Base-by-base conservation (phyloP, 2,329 filamentous ascomycete species). In the Fusarium sp. region DNA sequence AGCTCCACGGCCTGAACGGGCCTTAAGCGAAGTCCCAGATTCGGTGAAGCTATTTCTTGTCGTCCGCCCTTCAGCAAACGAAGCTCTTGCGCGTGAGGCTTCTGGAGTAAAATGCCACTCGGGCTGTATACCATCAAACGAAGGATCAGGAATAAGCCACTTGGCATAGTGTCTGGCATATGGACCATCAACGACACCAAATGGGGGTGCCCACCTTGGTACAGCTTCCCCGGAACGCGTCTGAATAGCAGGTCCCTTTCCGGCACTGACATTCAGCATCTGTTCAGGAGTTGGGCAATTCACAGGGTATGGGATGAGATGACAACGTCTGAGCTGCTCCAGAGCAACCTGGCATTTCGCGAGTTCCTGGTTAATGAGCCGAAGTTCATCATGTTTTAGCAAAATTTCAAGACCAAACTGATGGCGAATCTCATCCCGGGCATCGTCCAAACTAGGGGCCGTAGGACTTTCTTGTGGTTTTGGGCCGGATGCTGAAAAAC, bases 151-250 rank as follows among this genome's bases (percentile, higher is more conserved):
- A 68, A 98, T 91, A 75, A 99, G 90, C 96, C 96, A 99, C 86
- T 94, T 94, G 80, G 94, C 92, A 83, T 98, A 98, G 84, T 98
- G 96, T 76, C 95, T 92, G 69, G 95, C 92, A 83, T 98, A 98
- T 6, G 96, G 95, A 17, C 96, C 96, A 78, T 98, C 94, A 22
- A 91, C 91, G 64, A 98, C 94, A 75, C 96, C 96, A 86, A 95
- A 98, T 7, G 96, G 93, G 49, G 96, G 90, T 42, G 95, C 94
- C 87, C 93, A 94, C 78, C 90, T 87, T 67, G 95, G 93, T 75
- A 91, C 86, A 69, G 89, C 86, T 76, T 91, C 90, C 77, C 91
- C 91, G 73, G 88, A 83, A 74, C 85, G 86, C 72, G 88, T 85
- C 69, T 89, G 87, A 72, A 96, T 82, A 72, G 94, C 90, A 74